phyloP scores from a whole-genome alignment of 495 filamentous ascomycete species.

The Aspergillus biplanus region DNA sequence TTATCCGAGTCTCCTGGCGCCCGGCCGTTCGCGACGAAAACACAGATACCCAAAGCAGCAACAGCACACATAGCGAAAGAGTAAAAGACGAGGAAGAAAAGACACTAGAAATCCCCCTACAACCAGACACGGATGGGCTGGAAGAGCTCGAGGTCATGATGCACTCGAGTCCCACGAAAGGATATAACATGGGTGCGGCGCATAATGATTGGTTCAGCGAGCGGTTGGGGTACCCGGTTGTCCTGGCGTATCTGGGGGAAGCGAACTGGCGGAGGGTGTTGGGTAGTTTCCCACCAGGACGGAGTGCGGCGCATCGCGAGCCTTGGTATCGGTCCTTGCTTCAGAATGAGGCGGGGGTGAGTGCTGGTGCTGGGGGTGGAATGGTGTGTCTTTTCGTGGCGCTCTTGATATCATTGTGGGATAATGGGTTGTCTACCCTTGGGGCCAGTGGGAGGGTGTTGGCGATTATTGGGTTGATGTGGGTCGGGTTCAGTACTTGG shows the following conservation, averaged over 20 bases:
- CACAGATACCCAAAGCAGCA: neutral
- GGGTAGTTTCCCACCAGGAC: conserved; percentile 54
- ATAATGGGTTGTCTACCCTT: neutral
- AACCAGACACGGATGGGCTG: conserved; percentile 55
- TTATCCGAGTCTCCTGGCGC: too few species aligned
- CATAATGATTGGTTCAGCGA: conserved; percentile 77
- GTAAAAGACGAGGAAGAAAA: neutral
- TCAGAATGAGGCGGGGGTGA: conserved; percentile 3
- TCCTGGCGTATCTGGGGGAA: conserved; percentile 70
- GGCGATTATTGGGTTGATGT: conserved; percentile 4
- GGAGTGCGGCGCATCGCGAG: conserved; percentile 26
- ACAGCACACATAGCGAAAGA: neutral
- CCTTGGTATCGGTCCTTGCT: neutral
- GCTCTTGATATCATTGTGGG: too few species aligned
- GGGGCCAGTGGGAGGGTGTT: neutral
- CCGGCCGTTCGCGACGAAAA: too few species aligned
- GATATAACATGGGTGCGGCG: conserved; percentile 65
- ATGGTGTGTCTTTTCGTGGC: neutral
- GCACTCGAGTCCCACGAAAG: conserved; percentile 63
- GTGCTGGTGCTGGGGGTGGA: neutral
- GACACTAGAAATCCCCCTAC: conserved; percentile 61
- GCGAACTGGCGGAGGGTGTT: conserved; percentile 63
- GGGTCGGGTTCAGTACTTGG: neutral
- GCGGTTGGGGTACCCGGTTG: conserved; percentile 67
- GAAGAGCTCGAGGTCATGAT: conserved; percentile 59